phyloP scores from a whole-genome alignment of 2,329 filamentous ascomycete genomes.

The Lachnellula willkommii region DNA sequence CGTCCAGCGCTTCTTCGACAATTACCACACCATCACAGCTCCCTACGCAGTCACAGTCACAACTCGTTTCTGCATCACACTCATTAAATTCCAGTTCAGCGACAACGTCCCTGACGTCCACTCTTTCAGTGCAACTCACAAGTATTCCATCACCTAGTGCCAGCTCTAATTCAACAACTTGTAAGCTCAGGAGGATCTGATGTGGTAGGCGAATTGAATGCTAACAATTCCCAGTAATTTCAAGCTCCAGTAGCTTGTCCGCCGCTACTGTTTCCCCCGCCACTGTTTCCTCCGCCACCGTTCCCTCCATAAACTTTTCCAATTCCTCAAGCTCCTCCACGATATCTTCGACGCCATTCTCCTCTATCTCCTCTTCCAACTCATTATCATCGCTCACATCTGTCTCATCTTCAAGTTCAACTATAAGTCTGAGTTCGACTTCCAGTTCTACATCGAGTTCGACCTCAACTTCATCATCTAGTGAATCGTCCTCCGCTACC shows the following conservation, averaged over 20 bases:
- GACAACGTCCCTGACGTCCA: slow-evolving; percentile 20
- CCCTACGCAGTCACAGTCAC: slow-evolving; percentile 1
- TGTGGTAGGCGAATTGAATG: slow-evolving; percentile 1
- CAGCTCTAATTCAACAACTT: slow-evolving; percentile 29
- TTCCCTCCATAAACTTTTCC: slow-evolving; percentile 2
- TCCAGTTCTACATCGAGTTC: slow-evolving; percentile 1
- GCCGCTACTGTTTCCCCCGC: slow-evolving; percentile 12
- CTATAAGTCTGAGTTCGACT: not conserved
- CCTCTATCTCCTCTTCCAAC: slow-evolving; percentile 2
- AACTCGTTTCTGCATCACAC: slow-evolving; percentile 12
- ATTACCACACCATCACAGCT: not conserved
- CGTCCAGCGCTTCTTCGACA: slow-evolving; percentile 1
- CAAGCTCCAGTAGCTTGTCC: slow-evolving; percentile 22
- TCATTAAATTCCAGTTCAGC: slow-evolving; percentile 23
- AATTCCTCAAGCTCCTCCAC: slow-evolving; percentile 10
- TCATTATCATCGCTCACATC: slow-evolving; percentile 5
- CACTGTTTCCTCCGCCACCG: slow-evolving; percentile 3
- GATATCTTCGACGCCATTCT: slow-evolving; percentile 9
- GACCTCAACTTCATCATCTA: not conserved
- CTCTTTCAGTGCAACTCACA: slow-evolving; percentile 21
- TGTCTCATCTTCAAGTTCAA: slow-evolving; percentile 7
- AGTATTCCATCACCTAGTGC: slow-evolving; percentile 25
- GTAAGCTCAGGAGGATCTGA: slow-evolving; percentile 17
- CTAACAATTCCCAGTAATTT: slow-evolving; percentile 27
- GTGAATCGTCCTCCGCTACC: not conserved